phyloP scores from a whole-genome alignment of 371 early-diverging fungal species.

The Rhizopus stolonifer region DNA sequence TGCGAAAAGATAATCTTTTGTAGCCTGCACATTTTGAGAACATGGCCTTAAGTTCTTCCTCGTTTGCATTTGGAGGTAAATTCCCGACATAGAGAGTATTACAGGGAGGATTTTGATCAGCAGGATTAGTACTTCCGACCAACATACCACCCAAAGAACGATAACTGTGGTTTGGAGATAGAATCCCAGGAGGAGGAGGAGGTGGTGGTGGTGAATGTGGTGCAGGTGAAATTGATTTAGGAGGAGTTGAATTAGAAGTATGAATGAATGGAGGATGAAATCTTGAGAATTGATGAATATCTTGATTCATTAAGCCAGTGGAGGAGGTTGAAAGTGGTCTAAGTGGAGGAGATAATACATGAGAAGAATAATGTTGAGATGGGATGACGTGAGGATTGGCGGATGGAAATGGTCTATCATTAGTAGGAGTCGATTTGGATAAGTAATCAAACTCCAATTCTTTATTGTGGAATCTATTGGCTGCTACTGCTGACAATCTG shows the following conservation, averaged over 20 bases:
- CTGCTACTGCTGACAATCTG: slow-evolving; percentile 8
- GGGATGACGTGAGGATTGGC: slow-evolving; percentile 7
- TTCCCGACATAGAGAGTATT: slow-evolving; percentile 93
- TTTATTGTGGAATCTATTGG: slow-evolving; percentile 14
- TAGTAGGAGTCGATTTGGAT: slow-evolving; percentile 31
- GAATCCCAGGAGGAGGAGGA: slow-evolving; percentile 31
- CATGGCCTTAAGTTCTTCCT: slow-evolving; percentile 76
- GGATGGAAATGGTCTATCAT: slow-evolving; percentile 15
- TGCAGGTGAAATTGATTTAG: slow-evolving; percentile 22
- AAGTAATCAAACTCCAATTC: slow-evolving; percentile 19
- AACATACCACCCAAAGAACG: slow-evolving; percentile 24
- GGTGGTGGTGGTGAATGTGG: slow-evolving; percentile 25
- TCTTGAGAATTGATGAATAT: slow-evolving; percentile 13
- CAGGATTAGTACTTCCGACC: slow-evolving; percentile 51
- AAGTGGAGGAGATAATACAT: slow-evolving; percentile 11
- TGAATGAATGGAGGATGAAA: slow-evolving; percentile 18
- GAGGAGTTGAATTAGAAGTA: slow-evolving; percentile 32
- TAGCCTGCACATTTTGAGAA: slow-evolving; percentile 78
- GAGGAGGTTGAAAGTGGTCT: slow-evolving; percentile 15
- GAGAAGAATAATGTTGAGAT: slow-evolving; percentile 9
- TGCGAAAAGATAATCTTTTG: slow-evolving; percentile 79
- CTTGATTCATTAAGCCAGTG: slow-evolving; percentile 18
- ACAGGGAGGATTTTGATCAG: slow-evolving; percentile 92
- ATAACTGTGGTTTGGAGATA: slow-evolving; percentile 22
- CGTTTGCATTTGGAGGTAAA: slow-evolving; percentile 74